Evolutionary conservation across 768 basidiomycete species (phyloP), one percentile per base, ranked within the genome.

Genomic region (Macrolepiota fuliginosa): DNA sequence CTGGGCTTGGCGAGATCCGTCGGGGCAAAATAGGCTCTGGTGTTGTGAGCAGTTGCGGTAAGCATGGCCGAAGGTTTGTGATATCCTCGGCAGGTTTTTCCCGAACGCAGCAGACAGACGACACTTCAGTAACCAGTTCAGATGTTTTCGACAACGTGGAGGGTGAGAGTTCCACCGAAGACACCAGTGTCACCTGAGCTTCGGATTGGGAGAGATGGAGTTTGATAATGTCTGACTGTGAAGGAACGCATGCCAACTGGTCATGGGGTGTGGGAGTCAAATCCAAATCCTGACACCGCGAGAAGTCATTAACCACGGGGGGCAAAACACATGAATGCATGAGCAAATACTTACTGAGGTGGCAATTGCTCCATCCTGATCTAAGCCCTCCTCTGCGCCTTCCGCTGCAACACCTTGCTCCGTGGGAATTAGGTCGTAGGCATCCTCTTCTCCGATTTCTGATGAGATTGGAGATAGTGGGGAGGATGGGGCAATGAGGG

Each of bases 401-500:
- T 40, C 39, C 19, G 25, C 37, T 17, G 22, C 37, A n/a, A 42
- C 29, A 62, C 6, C 15, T 39, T 54, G 35, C 13, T 29, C 36
- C 63, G 22, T 49, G 54, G n/a, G 35, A 46, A 15, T 29, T 51
- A 56, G 13, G 5, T 37, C 42, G 27, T 49, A 22, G 56, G 37
- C 35, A 7, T 58, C 53, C n/a, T 52, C 47, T 46, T 56, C 58
- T 52, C 49, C 50, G 50, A 61, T 24, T 24, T 68, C 68, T 17
- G 69, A 70, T 17, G 68, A 70, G 24, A 64, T 65, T 58, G 65
- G 64, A 54, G 63, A 66, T 32, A 65, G 49, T 35, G 65, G 68
- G 22, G 65, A 66, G 15, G 61, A 68, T 11, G 64, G 62, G 53
- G 58, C 62, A 56, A 67, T 65, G 22, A 65, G n/a, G 35, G 65